phyloP scores from a whole-genome alignment of 108 stramenopile species.

The Epithemia pelagica region DNA sequence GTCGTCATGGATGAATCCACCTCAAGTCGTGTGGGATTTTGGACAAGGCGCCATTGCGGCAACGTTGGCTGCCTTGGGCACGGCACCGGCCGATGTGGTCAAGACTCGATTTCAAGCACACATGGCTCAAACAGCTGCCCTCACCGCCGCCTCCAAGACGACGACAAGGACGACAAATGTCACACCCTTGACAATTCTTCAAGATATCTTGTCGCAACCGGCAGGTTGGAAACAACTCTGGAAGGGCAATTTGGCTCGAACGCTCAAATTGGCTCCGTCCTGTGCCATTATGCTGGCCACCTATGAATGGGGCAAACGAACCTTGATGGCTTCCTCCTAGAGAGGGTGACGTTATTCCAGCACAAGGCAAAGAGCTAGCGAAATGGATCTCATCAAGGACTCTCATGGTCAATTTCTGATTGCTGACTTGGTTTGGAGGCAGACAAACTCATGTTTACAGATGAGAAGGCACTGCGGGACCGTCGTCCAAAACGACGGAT shows the following conservation, averaged over 20 bases:
- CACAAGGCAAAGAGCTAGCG: too few relatives aligned
- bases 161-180: neutral
- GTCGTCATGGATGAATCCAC: constrained; percentile 19
- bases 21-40: constrained; percentile 48
- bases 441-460: too few relatives aligned
- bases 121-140: too few relatives aligned
- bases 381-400: too few relatives aligned
- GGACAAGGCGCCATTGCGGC: constrained; percentile 76
- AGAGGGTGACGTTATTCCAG: too few relatives aligned
- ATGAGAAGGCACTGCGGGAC: too few relatives aligned
- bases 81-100: constrained; percentile 93
- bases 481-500: too few relatives aligned
- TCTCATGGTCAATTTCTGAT: too few relatives aligned
- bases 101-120: constrained; percentile 91
- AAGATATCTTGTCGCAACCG: constrained; percentile 4
- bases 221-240: constrained; percentile 70
- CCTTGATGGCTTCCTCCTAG: too few relatives aligned
- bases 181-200: neutral
- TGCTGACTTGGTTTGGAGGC: too few relatives aligned
- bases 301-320: constrained; percentile 83
- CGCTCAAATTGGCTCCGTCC: constrained; percentile 89
- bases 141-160: neutral
- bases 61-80: constrained; percentile 72
- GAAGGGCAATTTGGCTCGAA: constrained; percentile 76
- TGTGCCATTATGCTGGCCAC: constrained; percentile 95